Base-by-base conservation (phyloP, 2,329 filamentous ascomycete species). In the Phialemonium atrogriseum region DNA sequence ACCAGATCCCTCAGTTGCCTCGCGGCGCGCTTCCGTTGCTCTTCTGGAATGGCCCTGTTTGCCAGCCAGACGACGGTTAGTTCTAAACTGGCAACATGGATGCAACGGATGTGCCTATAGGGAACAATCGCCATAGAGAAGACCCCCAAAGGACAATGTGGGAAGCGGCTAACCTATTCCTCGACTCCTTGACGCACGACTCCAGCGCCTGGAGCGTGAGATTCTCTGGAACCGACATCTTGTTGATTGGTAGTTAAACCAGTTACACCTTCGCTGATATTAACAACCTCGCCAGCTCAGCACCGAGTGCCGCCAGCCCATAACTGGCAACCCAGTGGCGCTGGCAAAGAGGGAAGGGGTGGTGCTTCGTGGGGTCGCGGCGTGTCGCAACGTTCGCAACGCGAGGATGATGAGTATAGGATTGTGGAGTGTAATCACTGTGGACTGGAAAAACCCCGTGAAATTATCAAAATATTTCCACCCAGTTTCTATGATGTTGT, bases 131-230 rank as follows among this genome's bases (percentile, higher is more conserved):
- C n/a, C n/a, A n/a, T 20, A 20, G 12, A 15, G 15, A 26, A 19
- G 16, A 4, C n/a, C 16, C n/a, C n/a, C n/a, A 20, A 30, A 24
- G 18, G 21, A 33, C 11, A 22, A 19, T 11, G 24, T 28, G 6
- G 7, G 7, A 14, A 18, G 13, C 1, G 14, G 45, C 48, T 6
- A 36, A 76, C 71, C 68, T 69, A 37, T 70, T 73, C 43, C 64
- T 67, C 20, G 76, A 58, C 40, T 73, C 71, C 40, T 68, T 66
- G 10, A 66, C 62, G 39, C 74, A 62, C 33, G 61, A 57, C 34
- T 77, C 71, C 33, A 75, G 64, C 43, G 63, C 64, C 54, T 71
- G 67, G 35, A 74, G 58, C 44, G 70, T 68, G 49, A 72, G 66
- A 34, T 57, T 54, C 40, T 55, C 52, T 51, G 59, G 60, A 41